phyloP scores from a whole-genome alignment of 2,329 filamentous ascomycete genomes.

The Colletotrichum gloeosporioides region DNA sequence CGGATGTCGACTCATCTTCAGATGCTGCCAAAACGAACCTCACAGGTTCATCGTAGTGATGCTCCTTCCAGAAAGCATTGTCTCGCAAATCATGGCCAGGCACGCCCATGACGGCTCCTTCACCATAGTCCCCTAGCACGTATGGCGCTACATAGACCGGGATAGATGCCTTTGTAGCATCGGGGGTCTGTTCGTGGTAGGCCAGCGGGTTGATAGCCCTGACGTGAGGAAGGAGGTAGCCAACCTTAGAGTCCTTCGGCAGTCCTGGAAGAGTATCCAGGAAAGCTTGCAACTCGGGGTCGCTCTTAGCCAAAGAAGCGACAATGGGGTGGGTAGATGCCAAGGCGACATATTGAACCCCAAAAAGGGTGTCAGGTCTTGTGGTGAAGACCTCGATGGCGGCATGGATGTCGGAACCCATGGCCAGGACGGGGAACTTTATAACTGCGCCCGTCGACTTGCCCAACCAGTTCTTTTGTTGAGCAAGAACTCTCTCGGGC shows the following conservation, averaged over 20 bases:
- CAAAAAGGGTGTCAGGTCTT: constrained; percentile 84
- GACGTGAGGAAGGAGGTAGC: constrained; percentile 69
- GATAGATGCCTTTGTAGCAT: constrained; percentile 60
- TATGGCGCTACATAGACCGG: constrained; percentile 86
- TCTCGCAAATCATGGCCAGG: constrained; percentile 85
- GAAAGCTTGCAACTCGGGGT: constrained; percentile 70
- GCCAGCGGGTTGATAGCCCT: constrained; percentile 71
- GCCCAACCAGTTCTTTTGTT: constrained; percentile 90
- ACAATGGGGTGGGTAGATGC: constrained; percentile 77
- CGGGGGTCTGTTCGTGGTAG: constrained; percentile 54
- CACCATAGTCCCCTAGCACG: constrained; percentile 83
- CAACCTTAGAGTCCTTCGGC: constrained; percentile 64
- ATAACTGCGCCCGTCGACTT: constrained; percentile 76
- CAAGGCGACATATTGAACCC: constrained; percentile 84
- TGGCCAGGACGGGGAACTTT: constrained; percentile 67
- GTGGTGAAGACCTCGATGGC: constrained; percentile 82
- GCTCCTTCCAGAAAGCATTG: constrained; percentile 79
- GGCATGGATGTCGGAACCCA: constrained; percentile 43
- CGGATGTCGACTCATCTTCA: constrained; percentile 51
- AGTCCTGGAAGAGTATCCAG: constrained; percentile 65
- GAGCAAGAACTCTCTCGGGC: constrained; percentile 82
- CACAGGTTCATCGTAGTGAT: constrained; percentile 65
- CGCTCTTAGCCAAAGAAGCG: constrained; percentile 59
- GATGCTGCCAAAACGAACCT: constrained; percentile 65
- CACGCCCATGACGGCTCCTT: constrained; percentile 91